A percentile compares a stretch with the other conserved stretches of the same genome.
phyloP scores from a whole-genome alignment of 768 basidiomycete species.

The Boletus sp. region DNA sequence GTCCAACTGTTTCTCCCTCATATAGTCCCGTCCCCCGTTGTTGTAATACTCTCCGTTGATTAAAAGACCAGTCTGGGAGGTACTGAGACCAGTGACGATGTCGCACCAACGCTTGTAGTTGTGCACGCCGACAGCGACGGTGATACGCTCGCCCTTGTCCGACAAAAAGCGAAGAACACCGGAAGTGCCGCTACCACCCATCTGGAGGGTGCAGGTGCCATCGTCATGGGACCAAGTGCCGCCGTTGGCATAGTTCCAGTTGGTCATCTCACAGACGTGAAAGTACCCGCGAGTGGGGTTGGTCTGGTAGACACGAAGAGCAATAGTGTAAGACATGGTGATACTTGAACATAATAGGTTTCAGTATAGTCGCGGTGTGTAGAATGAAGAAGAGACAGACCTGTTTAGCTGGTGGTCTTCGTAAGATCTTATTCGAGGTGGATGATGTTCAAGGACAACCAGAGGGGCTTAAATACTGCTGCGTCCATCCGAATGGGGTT shows the following conservation, averaged over 20 bases:
- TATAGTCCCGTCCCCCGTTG: background rate
- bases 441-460: background rate
- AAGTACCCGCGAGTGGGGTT: conserved; percentile 5
- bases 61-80: background rate
- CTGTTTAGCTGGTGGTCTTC: background rate
- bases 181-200: conserved; percentile 40
- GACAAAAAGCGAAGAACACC: conserved; percentile 35
- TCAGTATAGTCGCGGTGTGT: background rate
- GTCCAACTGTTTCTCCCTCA: conserved; percentile 7
- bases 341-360: background rate
- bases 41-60: conserved; percentile 33
- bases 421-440: background rate
- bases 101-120: conserved; percentile 30
- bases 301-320: background rate
- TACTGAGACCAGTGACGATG: background rate
- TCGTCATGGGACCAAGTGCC: conserved; percentile 31
- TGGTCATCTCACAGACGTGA: conserved; percentile 2
- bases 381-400: background rate
- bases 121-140: conserved; percentile 39
- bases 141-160: conserved; percentile 31
- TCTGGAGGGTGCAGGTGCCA: conserved; percentile 28
- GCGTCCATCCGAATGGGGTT: background rate
- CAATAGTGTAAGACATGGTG: conserved; percentile 9
- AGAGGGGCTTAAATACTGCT: background rate
- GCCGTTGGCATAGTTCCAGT: conserved; percentile 4